A percentile compares a stretch with the other conserved stretches of the same genome.
Conservation (phyloP, 2,329 filamentous ascomycete genomes). For the Talaromyces islandicus region DNA sequence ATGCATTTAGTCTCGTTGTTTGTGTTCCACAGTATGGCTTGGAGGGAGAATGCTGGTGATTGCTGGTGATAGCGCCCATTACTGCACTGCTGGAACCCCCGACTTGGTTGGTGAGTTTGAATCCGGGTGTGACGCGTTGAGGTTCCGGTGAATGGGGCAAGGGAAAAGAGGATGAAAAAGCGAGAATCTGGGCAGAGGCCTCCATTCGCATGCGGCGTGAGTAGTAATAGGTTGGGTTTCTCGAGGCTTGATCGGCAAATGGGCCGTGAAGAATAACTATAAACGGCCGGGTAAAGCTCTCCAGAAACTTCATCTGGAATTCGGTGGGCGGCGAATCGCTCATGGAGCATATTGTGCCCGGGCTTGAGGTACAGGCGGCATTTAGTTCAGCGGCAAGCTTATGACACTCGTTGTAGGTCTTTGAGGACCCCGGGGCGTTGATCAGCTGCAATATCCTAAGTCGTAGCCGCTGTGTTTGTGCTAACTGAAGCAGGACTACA, state of each 20-base stretch:
- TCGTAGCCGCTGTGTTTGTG: not conserved
- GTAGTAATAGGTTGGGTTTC: not conserved
- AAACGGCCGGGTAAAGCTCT: not conserved
- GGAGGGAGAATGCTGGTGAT: not conserved
- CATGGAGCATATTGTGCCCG: not conserved
- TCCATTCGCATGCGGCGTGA: not conserved
- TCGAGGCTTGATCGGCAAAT: not conserved
- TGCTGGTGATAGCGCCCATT: not conserved
- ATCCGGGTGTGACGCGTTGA: not conserved
- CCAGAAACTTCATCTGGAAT: not conserved
- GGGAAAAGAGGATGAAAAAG: not conserved
- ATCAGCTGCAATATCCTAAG: not conserved
- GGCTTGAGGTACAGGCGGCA: not conserved
- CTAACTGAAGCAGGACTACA: not conserved
- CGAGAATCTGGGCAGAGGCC: not conserved
- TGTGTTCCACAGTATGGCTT: not conserved
- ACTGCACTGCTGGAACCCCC: not conserved
- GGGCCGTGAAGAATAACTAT: not conserved
- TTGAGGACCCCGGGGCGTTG: not conserved
- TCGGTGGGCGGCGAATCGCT: not conserved
- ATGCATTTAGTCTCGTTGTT: not conserved
- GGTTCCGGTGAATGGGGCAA: not conserved
- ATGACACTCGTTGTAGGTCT: not conserved
- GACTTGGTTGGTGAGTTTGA: not conserved
- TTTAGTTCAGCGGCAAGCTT: not conserved